Evolutionary conservation across 2,329 filamentous ascomycete genomes (phyloP), one percentile per base, ranked within the genome.

Genomic region (Penicillium sp.): DNA sequence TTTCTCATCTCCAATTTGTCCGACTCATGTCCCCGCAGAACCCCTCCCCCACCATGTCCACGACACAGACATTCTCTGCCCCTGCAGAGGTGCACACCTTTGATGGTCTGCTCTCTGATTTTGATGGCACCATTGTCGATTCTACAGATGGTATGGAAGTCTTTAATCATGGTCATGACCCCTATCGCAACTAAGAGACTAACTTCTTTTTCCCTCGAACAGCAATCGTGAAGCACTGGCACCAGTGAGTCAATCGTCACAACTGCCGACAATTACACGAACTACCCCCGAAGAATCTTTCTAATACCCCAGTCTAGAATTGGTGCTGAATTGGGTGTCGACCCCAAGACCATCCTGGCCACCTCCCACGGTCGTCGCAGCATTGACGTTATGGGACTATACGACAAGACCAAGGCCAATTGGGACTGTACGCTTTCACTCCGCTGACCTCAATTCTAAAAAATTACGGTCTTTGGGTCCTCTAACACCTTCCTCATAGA

Each of bases 291-390:
- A n/a, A n/a, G 30, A 10, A 13, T 19, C 11, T 25, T 7, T 28
- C 42, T 45, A 37, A 57, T n/a, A 55, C 46, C 1, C n/a, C 4
- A 22, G 2, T 46, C 26, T 51, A 81, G 80, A 64, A 72, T 81
- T 59, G 93, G 90, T 53, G 83, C 85, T 10, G 91, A 97, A 74
- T 89, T 98, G 70, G 91, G 91, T 26, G 89, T 97, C 25, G 87
- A 92, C 66, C 91, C 92, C n/a, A 83, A 89, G 52, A 85, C 89
- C 49, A 98, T 99, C 70, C 84, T 98, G 28, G 85, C 92, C 70
- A 96, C 92, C 10, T 97, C 93, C 5, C 95, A 99, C 78, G 95
- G 95, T 63, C 87, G 94, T 61, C 84, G 95, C 60, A 92, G 88
- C 67, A 97, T 98, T 71, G 95, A 99, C 70, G 87, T 90, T 2